Evolutionary conservation across 192 early-diverging fungal genomes (phyloP), one percentile per base, ranked within the genome.

Genomic region (Coemansia sp.): DNA sequence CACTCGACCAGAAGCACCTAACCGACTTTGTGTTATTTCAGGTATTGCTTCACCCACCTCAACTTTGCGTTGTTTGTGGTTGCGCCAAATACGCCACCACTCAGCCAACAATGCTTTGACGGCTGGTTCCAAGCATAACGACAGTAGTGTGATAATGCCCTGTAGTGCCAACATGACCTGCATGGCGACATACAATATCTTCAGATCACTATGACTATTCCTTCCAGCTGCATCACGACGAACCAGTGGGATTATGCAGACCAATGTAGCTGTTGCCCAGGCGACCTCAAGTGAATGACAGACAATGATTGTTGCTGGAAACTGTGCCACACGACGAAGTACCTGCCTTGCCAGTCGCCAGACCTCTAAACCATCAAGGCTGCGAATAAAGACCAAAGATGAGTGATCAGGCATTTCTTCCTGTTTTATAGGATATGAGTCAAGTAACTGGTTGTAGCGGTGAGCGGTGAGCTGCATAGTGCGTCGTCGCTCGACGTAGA

Each of bases 251-350:
- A 75, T 64, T 1, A 75, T 69, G 2, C 67, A 67, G 36, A 64
- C 48, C 5, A 75, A 13, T 1, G 73, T 75, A 12, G 67, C 62
- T 1, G 73, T 75, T 9, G 73, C 73, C 73, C 73, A 75, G 2
- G 67, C 73, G 1, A 75, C 66, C 48, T 75, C 73, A 1, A 75
- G 62, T 0, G 73, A 50, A 34, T 75, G 73, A 40, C 73, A 75
- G 2, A 69, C 6, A 19, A 75, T 64, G 20, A 75, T 75, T 3
- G 66, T 69, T 8, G 73, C 67, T 61, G 73, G 73, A 46, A 74
- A 75, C 50, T 75, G 73, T 1, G 73, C 73, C n/a, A 75, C 73
- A 7, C 73, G 73, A 12, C 73, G 73, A 11, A 75, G 73, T 1
- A 75, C 46, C 59, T 75, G 68, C 10, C 69, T 69, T 5, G 73